Conservation (phyloP, 768 basidiomycete genomes). For the Clitopilus passeckerianus region DNA sequence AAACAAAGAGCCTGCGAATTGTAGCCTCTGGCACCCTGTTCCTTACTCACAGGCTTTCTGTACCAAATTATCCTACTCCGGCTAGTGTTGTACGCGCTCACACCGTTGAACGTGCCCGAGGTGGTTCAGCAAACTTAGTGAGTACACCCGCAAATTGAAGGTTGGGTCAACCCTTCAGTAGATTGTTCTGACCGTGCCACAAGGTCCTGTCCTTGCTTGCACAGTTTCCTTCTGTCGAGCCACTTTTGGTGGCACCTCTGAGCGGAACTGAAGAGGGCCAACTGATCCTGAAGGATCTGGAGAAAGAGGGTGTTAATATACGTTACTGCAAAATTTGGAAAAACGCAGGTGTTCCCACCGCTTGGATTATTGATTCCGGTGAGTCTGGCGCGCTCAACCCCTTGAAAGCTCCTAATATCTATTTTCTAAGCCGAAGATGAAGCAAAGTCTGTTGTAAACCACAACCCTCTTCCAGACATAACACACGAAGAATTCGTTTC, state of each 20-base stretch:
- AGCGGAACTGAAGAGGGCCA: conserved; percentile 68
- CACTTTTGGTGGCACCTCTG: conserved; percentile 69
- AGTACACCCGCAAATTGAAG: not conserved
- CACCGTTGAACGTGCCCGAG: conserved; percentile 60
- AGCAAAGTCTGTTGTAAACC: conserved; percentile 71
- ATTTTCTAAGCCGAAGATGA: conserved; percentile 44
- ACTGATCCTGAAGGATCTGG: conserved; percentile 59
- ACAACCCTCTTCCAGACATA: conserved; percentile 83
- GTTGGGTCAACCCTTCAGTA: not conserved
- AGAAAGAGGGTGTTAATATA: conserved; percentile 63
- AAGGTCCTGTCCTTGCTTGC: conserved; percentile 64
- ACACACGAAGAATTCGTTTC: conserved; percentile 85
- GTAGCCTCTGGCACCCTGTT: conserved; percentile 81
- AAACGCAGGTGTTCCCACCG: conserved; percentile 67
- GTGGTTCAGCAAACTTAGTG: conserved; percentile 66
- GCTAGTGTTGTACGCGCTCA: conserved; percentile 63
- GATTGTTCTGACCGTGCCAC: conserved; percentile 4
- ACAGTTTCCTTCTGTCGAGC: conserved; percentile 62
- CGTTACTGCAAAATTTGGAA: conserved; percentile 73
- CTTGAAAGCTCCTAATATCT: conserved; percentile 1
- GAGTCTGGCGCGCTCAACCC: conserved; percentile 11
- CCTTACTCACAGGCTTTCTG: conserved; percentile 62
- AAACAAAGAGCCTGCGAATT: conserved; percentile 53
- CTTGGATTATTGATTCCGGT: conserved; percentile 80
- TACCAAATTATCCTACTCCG: conserved; percentile 57